Evolutionary conservation across 148 eudicot genomes (phyloP).

Genomic region (Vaccinium macrocarpon): DNA sequence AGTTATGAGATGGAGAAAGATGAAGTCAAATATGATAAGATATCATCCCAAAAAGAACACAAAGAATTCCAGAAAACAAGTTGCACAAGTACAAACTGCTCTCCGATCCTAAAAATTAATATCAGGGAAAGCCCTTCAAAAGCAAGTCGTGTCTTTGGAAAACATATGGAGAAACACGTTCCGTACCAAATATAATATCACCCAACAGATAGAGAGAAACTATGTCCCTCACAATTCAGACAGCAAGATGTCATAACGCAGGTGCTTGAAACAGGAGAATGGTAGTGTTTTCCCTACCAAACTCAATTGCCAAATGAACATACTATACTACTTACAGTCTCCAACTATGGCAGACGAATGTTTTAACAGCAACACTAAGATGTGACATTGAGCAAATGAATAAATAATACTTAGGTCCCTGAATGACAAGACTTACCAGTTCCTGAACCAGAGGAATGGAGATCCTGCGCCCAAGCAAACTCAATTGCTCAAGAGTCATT

Average conservation of each 20-base stretch:
- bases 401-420: not conserved
- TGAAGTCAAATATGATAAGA: not conserved
- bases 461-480: slow-evolving; percentile 80
- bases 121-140: not conserved
- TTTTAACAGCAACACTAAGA: not conserved
- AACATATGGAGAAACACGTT: not conserved
- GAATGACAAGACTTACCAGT: slow-evolving; percentile 47
- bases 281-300: not conserved
- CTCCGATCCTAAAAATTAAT: not conserved
- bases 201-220: not conserved
- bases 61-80: not conserved
- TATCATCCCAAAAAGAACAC: not conserved
- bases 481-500: slow-evolving; percentile 97
- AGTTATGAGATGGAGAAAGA: not conserved
- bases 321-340: not conserved
- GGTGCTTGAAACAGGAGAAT: slow-evolving; percentile 10
- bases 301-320: not conserved
- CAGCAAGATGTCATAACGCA: slow-evolving; percentile 7
- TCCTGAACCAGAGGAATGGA: slow-evolving; percentile 86
- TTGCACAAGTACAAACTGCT: not conserved
- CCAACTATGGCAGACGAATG: not conserved
- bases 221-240: not conserved
- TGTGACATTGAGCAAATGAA: not conserved
- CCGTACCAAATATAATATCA: not conserved
- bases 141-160: not conserved